Base-by-base conservation (phyloP, 495 filamentous ascomycete genomes). In the Penicillium roqueforti region DNA sequence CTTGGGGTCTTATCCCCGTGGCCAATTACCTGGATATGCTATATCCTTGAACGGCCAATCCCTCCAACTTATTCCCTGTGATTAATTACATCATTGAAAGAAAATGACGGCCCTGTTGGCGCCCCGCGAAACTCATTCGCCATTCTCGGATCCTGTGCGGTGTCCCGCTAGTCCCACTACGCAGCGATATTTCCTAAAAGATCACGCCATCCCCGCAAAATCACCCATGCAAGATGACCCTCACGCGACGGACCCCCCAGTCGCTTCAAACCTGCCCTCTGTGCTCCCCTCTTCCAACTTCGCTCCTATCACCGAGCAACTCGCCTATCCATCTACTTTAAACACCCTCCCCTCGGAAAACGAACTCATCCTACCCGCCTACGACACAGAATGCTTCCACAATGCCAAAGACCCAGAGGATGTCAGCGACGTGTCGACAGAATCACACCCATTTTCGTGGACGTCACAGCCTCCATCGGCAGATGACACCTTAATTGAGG, bases 401-500 rank as follows among this genome's bases (percentile, higher is more conserved):
- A 46, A 20, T 7, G 37, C 45, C 42, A 65, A 64, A 34, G 49
- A 61, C 37, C 23, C 52, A 6, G 59, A 65, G 23, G 28, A 47
- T n/a, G 32, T 55, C 4, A 66, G 65, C 47, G 63, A 69, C 16
- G 39, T 43, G 8, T 69, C 65, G 6, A 43, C 55, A 14, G 63
- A 67, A 48, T 56, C 8, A 46, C 64, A 16, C 18, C 41, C 29
- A 47, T 54, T 8, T 10, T 47, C 42, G 23, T 58, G 56, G 54
- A 48, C 46, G 2, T 48, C 53, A 20, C 66, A 62, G 14, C 56
- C 61, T 25, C 65, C 74, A 6, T 86, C 88, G 14, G 87, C 88
- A 41, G 93, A 98, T 63, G 93, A 97, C 68, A 87, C 82, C 14
- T 85, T 87, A 22, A 76, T 96, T 23, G 78, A 83, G 54, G 77